Percentiles rank a stretch among this genome's conserved stretches.
These are phyloP conservation scores for Flaveria trinervia DNA, from an alignment of 129 eudicot genomes.

Conservation along the genomic window DNA sequence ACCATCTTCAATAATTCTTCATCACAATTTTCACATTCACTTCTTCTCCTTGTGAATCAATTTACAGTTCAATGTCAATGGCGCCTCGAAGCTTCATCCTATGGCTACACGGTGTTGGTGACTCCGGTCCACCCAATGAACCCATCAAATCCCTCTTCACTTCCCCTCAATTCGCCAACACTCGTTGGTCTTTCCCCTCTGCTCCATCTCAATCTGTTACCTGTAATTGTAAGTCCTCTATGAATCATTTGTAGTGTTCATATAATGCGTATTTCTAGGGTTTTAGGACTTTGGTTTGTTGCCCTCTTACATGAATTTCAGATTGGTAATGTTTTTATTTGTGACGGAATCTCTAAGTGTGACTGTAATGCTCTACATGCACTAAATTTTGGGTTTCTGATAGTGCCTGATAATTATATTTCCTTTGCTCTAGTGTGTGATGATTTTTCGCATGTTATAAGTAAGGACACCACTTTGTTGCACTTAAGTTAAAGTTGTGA, in stretches of 20 bases:
- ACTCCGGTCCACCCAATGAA: conserved; percentile 94
- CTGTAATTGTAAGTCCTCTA: conserved; percentile 66
- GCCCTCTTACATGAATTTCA: too few species aligned
- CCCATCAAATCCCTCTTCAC: conserved; percentile 77
- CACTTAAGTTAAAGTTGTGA: not conserved
- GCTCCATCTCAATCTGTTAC: conserved; percentile 88
- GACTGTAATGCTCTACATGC: too few species aligned
- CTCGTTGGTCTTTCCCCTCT: conserved; percentile 93
- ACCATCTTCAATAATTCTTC: too few species aligned
- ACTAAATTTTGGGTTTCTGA: too few species aligned
- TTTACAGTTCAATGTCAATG: conserved; percentile 37
- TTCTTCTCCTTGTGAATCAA: conserved; percentile 16
- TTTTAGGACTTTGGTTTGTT: too few species aligned
- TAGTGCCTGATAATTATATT: too few species aligned
- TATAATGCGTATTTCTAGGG: too few species aligned
- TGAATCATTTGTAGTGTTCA: too few species aligned
- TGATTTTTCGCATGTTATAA: too few species aligned
- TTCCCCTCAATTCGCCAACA: conserved; percentile 63
- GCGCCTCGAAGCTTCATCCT: conserved; percentile 67
- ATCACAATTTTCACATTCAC: conserved; percentile 47
- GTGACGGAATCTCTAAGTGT: too few species aligned
- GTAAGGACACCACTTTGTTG: not conserved
- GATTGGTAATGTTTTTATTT: too few species aligned
- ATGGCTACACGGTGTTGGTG: conserved; percentile 98
- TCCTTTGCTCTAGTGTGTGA: too few species aligned